phyloP scores from a whole-genome alignment of 345 rosid genomes.

The Acer saccharum region DNA sequence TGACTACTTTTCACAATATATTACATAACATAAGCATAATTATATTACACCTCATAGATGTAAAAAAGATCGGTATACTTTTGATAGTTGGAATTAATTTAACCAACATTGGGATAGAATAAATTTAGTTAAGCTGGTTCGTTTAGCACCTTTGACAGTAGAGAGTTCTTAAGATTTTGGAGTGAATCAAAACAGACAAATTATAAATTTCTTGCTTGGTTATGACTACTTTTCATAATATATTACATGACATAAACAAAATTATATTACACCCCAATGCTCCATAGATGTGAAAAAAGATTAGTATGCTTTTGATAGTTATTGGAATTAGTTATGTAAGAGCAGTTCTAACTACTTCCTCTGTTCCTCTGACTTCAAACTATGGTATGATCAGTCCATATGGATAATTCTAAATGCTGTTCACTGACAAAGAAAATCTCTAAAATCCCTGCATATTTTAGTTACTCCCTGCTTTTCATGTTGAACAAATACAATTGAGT shows the following conservation, averaged over 20 bases:
- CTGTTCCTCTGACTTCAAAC: neutral
- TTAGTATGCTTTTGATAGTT: neutral
- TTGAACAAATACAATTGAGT: neutral
- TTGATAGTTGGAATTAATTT: too few species aligned
- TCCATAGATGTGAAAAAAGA: neutral
- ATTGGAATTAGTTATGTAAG: neutral
- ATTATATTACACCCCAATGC: neutral
- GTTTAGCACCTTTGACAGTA: neutral
- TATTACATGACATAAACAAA: neutral
- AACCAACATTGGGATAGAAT: neutral
- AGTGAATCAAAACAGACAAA: neutral
- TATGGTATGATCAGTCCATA: neutral
- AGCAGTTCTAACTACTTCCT: neutral
- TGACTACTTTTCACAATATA: too few species aligned
- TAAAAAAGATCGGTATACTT: too few species aligned
- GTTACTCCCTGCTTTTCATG: neutral
- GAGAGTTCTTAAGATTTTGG: too few species aligned
- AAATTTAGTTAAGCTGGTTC: neutral
- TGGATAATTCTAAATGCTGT: slow-evolving; percentile 10
- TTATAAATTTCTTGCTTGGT: neutral
- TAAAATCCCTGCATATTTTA: neutral
- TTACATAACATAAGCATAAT: too few species aligned
- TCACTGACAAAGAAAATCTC: neutral
- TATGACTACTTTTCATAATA: neutral
- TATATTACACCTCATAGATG: too few species aligned